Evolutionary conservation across 2,329 filamentous ascomycete genomes (phyloP), one percentile per base, ranked within the genome.

Genomic region (Proliferodiscus dingleyae): DNA sequence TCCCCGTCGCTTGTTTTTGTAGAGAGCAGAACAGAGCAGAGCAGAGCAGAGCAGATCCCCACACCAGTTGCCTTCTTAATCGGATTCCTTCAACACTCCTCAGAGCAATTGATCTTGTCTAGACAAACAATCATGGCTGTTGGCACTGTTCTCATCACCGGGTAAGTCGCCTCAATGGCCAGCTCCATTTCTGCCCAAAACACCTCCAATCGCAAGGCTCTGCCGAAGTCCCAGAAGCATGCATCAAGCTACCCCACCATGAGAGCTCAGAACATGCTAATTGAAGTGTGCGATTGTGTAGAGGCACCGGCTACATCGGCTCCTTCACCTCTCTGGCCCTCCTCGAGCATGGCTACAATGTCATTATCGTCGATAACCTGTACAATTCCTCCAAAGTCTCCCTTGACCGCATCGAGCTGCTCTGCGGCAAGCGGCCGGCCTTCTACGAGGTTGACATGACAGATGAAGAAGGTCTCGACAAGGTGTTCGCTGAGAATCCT

Each of bases 261-360:
- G 18, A 43, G 40, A 39, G 22, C 26, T 15, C 21, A n/a, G 19
- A 24, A 34, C 36, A 22, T 18, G 33, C 43, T 49, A 48, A 60
- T 54, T 41, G 52, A 54, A 26, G 46, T 60, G 59, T 57, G 57
- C 59, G 13, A 50, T 46, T 56, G 38, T 32, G 49, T 66, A 96
- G 93, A 78, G 93, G 93, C 64, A 95, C 90, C 56, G 93, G 93
- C 73, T 98, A 98, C 77, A 98, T 98, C 70, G 93, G 93, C 67
- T 97, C 91, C 41, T 97, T 97, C 77, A 98, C 93, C 51, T 76
- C 87, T 46, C 83, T 98, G 41, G 85, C 89, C 43, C 87, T 98
- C 21, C 87, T 98, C 58, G 78, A 96, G 65, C 87, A 93, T 64
- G 90, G 83, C 68, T 97, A 97, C 78, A 84, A 97, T 68, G 93